phyloP scores from a whole-genome alignment of 179 eudicot species.

The Corrigiola litoralis region DNA sequence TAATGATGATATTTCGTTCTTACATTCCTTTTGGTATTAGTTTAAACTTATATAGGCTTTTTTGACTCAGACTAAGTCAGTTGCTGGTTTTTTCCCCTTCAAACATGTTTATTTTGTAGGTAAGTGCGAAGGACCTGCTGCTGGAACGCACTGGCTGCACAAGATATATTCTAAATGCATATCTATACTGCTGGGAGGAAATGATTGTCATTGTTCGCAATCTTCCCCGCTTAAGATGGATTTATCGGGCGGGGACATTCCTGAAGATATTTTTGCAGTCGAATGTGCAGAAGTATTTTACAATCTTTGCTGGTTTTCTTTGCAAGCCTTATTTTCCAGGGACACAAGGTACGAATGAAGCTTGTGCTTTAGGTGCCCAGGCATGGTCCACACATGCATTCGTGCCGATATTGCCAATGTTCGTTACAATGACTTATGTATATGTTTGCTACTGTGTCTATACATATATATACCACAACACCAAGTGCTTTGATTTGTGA shows the following conservation, averaged over 20 bases:
- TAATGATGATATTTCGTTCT: too few species aligned
- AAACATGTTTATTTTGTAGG: constrained; percentile 33
- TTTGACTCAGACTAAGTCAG: too few species aligned
- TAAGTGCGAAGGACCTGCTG: constrained; percentile 43
- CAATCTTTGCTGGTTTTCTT: constrained; percentile 51
- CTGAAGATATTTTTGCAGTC: constrained; percentile 53
- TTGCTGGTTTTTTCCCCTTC: background rate
- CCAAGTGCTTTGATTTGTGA: too few species aligned
- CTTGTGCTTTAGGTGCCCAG: background rate
- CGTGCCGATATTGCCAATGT: constrained; percentile 6
- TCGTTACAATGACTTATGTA: too few species aligned
- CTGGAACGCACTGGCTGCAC: constrained; percentile 44
- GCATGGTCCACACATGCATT: background rate
- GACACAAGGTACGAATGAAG: constrained; percentile 44
- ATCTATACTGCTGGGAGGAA: constrained; percentile 50
- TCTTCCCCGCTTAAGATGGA: constrained; percentile 35
- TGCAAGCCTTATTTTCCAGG: constrained; percentile 37
- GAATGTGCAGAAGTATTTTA: constrained; percentile 69
- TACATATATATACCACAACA: too few species aligned
- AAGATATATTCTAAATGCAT: constrained; percentile 48
- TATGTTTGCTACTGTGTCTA: too few species aligned
- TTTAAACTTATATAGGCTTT: too few species aligned
- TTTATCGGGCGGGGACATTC: constrained; percentile 40
- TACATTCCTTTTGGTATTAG: too few species aligned
- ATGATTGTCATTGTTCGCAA: constrained; percentile 37